Percentiles rank a stretch among this genome's conserved stretches.
Evolutionary conservation across 2,329 filamentous ascomycete species (phyloP).

Genomic region (Zymoseptoria ardabiliae): DNA sequence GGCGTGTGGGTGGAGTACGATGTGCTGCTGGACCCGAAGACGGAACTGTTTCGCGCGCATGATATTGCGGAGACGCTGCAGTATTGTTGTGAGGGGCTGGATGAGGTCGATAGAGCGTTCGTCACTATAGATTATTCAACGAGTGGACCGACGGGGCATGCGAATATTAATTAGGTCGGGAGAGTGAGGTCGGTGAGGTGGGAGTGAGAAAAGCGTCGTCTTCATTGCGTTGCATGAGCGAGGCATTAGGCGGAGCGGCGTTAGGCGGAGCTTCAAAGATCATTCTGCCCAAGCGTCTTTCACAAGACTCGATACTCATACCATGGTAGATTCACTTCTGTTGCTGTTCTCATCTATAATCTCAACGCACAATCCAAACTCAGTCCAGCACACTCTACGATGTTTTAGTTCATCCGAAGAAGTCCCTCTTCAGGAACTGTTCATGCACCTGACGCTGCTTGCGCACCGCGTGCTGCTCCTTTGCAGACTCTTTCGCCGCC

Average conservation of each 20-base stretch:
- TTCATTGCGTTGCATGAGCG: background rate
- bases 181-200: background rate
- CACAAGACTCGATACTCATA: background rate
- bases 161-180: constrained; percentile 7
- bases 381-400: too few relatives aligned
- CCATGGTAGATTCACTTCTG: background rate
- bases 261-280: background rate
- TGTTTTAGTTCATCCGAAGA: too few relatives aligned
- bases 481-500: too few relatives aligned
- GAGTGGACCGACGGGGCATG: constrained; percentile 37
- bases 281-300: background rate
- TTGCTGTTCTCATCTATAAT: too few relatives aligned
- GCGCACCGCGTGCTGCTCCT: too few relatives aligned
- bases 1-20: constrained; percentile 58
- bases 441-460: too few relatives aligned
- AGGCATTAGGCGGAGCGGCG: background rate
- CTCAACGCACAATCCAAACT: too few relatives aligned
- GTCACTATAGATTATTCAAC: constrained; percentile 44
- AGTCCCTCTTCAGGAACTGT: too few relatives aligned
- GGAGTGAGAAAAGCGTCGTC: background rate
- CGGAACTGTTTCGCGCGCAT: constrained; percentile 46
- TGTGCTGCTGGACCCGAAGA: constrained; percentile 49
- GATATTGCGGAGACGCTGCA: constrained; percentile 56
- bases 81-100: constrained; percentile 51
- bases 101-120: constrained; percentile 47